phyloP scores from a whole-genome alignment of 805 yeast genomes.

The Candida michaelii region DNA sequence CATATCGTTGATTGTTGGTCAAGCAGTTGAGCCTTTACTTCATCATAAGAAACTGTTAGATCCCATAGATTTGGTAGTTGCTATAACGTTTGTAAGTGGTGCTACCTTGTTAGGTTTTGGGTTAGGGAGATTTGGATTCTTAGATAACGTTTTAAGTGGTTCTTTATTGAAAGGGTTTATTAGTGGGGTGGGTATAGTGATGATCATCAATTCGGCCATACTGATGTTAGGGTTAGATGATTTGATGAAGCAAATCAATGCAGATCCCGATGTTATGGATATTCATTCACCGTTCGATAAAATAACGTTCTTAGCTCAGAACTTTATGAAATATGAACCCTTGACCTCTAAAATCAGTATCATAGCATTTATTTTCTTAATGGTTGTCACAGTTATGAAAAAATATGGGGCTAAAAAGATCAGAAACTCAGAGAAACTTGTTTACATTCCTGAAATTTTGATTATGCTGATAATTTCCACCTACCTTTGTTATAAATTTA shows the following conservation, averaged over 20 bases:
- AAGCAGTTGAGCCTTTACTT: conserved; percentile 43
- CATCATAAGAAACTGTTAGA: conserved; percentile 35
- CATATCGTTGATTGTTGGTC: conserved; percentile 47
- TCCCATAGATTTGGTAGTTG: conserved; percentile 58
- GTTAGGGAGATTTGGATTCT: conserved; percentile 77
- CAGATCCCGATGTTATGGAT: conserved; percentile 33
- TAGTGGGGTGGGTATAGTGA: conserved; percentile 44
- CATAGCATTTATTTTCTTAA: conserved; percentile 16
- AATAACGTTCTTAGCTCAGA: conserved; percentile 50
- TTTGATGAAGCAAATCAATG: conserved; percentile 39
- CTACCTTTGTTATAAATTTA: conserved; percentile 43
- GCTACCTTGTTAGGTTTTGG: conserved; percentile 71
- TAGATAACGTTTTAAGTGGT: conserved; percentile 42
- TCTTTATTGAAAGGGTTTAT: conserved; percentile 44
- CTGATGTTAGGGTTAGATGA: conserved; percentile 66
- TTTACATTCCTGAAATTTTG: conserved; percentile 83
- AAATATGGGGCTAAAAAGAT: conserved; percentile 23
- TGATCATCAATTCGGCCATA: conserved; percentile 61
- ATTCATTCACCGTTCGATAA: conserved; percentile 69
- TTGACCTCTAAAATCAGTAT: conserved; percentile 65
- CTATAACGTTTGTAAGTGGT: conserved; percentile 76
- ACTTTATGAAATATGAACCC: conserved; percentile 49
- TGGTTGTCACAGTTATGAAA: conserved; percentile 21
- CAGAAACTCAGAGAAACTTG: conserved; percentile 33
- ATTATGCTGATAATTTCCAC: conserved; percentile 67